These are phyloP conservation scores for Phaeosphaeria sp. DNA, from an alignment of 2,329 filamentous ascomycete genomes.

Conservation along the genomic window DNA sequence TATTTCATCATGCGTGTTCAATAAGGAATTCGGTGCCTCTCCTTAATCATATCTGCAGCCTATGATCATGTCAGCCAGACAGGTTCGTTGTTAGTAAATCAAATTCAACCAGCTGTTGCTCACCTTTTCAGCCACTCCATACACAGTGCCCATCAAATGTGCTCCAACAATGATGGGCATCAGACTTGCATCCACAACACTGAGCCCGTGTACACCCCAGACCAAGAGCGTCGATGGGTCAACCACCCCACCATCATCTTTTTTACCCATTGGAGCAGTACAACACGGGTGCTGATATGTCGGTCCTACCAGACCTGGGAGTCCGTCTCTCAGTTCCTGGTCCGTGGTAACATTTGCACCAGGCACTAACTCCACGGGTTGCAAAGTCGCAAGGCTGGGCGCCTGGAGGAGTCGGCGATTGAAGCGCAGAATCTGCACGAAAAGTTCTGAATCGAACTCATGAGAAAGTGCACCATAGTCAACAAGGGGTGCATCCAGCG, in stretches of 20 bases:
- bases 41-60: constrained; percentile 32
- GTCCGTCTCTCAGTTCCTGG: constrained; percentile 20
- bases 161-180: constrained; percentile 24
- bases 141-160: constrained; percentile 31
- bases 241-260: constrained; percentile 23
- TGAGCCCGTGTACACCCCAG: constrained; percentile 24
- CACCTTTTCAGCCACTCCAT: constrained; percentile 26
- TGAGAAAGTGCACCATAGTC: constrained; percentile 41
- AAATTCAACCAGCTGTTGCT: not conserved
- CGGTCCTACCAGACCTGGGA: constrained; percentile 7
- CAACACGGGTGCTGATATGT: constrained; percentile 25
- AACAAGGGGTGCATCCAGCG: constrained; percentile 28
- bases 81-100: not conserved
- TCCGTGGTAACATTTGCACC: constrained; percentile 17
- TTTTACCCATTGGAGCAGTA: constrained; percentile 27
- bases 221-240: constrained; percentile 17
- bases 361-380: constrained; percentile 37
- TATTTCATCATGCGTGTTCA: no score
- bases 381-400: constrained; percentile 12
- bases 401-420: constrained; percentile 37
- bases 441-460: constrained; percentile 42
- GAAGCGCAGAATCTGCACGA: constrained; percentile 37
- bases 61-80: not conserved
- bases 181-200: constrained; percentile 34
- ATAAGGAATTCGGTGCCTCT: not conserved